Percentiles rank a stretch among this genome's conserved stretches.
Evolutionary conservation across 1,139 yeast genomes (phyloP).

Genomic region (Scheffersomyces titani): DNA sequence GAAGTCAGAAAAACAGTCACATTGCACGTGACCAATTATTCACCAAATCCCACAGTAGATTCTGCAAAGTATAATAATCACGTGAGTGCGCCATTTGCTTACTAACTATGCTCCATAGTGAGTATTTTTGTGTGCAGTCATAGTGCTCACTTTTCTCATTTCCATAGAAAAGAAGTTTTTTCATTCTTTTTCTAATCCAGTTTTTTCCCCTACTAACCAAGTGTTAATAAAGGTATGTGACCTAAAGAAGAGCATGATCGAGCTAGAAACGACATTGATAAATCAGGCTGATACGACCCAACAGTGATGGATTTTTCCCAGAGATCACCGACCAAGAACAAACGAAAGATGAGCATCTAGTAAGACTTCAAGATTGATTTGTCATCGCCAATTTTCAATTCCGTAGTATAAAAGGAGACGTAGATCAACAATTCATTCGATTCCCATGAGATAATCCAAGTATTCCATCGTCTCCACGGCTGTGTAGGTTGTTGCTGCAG

Average conservation of each 20-base stretch:
- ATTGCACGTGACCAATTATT: not conserved
- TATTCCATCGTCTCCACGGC: not conserved
- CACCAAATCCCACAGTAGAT: not conserved
- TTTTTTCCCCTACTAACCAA: constrained; percentile 12
- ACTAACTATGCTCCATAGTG: not conserved
- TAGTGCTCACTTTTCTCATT: not conserved
- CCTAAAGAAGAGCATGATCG: not conserved
- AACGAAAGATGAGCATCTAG: not conserved
- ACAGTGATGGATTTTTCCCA: not conserved
- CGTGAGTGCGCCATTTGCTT: not conserved
- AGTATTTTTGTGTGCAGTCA: not conserved
- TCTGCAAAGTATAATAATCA: not conserved
- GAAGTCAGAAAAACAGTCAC: not conserved
- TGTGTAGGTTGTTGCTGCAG: not conserved
- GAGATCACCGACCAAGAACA: not conserved
- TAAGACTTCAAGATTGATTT: not conserved
- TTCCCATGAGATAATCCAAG: not conserved
- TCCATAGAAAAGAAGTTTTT: not conserved
- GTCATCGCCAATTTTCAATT: not conserved
- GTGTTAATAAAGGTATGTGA: constrained; percentile 23
- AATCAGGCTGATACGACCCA: not conserved
- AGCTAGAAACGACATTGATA: not conserved
- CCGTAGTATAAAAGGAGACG: not conserved
- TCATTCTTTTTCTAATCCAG: constrained; percentile 1
- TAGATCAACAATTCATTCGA: not conserved